Base-by-base conservation (phyloP, 257 asterid species). In the Striga asiatica region DNA sequence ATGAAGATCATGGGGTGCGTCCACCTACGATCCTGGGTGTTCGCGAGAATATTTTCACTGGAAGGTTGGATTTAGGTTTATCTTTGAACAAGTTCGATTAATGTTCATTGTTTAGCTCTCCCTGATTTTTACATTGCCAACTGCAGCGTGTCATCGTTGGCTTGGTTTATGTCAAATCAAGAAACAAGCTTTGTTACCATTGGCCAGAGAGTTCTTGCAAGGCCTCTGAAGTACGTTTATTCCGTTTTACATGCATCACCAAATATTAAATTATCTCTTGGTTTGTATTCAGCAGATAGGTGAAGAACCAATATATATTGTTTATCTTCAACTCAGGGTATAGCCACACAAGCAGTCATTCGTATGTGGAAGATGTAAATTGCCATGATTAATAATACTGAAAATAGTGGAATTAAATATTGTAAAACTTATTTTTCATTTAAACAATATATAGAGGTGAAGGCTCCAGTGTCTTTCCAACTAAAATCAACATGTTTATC, bases 111-210 rank as follows among this genome's bases (percentile, higher is more conserved):
- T 32, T 39, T 45, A 21, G 5, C 18, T 66, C 27, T 56, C 39
- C 56, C 63, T 72, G 32, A 77, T 37, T 31, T 48, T 37, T 71
- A 16, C 51, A 66, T 63, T 18, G 69, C 74, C 47, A 29, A 58
- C 50, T 74, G 74, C 92, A 89, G 98, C 82, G 98, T 91, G 35
- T 91, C 98, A 2, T 91, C 98, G 1, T 71, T 91, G 88, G 98
- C 98, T 75, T 84, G 97, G 95, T 91, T 91, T 65, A 91, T 91
- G 98, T 91, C 98, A 2, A 83, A 80, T 71, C 98, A 91, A 76
- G 98, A 91, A 76, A 91, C 98, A 38, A 91, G 98, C 77, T 91
- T 91, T 68, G 98, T 91, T 65, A 91, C 98, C 61, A 84, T 91
- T 71, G 98, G 98, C 56, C 98, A 91, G 79, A 77, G 98, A 78